Percentiles rank a stretch among this genome's conserved stretches.
These are phyloP conservation scores for Phytophthora syringae DNA, from an alignment of 352 stramenopile species.

Conservation along the genomic window DNA sequence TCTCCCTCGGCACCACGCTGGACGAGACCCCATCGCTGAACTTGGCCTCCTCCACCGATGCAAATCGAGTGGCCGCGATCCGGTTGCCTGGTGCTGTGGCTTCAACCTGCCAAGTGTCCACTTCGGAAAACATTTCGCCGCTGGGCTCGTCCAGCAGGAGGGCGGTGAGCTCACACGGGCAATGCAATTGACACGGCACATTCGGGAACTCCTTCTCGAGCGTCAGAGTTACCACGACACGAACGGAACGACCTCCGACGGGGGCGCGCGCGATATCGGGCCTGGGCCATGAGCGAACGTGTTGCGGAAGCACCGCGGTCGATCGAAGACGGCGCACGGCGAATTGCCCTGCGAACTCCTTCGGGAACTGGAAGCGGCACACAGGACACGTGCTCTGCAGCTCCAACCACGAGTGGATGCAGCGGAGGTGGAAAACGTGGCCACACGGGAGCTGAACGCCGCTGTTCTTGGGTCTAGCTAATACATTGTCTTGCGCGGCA, in stretches of 20 bases:
- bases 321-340: constrained; percentile 54
- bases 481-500: not conserved
- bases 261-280: constrained; percentile 26
- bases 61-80: constrained; percentile 32
- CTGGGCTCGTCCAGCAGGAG: constrained; percentile 32
- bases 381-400: constrained; percentile 91
- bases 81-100: not conserved
- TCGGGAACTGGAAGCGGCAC: constrained; percentile 89
- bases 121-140: constrained; percentile 28
- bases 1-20: constrained; percentile 15
- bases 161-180: constrained; percentile 50
- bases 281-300: constrained; percentile 27
- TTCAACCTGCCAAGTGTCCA: constrained; percentile 3
- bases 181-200: not conserved
- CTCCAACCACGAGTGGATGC: constrained; percentile 89
- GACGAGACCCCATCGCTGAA: constrained; percentile 29
- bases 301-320: constrained; percentile 41
- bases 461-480: not conserved
- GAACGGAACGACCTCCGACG: constrained; percentile 49
- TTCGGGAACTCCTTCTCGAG: constrained; percentile 47
- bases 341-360: constrained; percentile 63
- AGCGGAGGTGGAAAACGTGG: constrained; percentile 92
- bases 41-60: constrained; percentile 19
- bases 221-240: constrained; percentile 49
- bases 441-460: constrained; percentile 79